A percentile compares a stretch with the other conserved stretches of the same genome.
Evolutionary conservation across 108 stramenopile genomes (phyloP).

Genomic region (Cyclotella choctawhatcheeana): DNA sequence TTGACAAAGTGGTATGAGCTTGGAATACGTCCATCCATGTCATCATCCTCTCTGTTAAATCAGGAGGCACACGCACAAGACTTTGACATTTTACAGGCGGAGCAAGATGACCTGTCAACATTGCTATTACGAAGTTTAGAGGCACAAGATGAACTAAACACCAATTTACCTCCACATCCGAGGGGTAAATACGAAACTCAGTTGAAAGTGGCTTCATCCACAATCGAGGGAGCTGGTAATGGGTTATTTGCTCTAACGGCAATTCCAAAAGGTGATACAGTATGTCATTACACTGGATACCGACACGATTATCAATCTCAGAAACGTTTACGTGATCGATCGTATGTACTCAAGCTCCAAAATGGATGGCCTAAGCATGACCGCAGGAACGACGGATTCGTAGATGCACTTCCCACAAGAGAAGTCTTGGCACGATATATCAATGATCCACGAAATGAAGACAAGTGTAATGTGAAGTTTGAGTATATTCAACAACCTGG

Average conservation of each 20-base stretch:
- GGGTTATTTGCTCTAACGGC: conserved; percentile 25
- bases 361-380: conserved; percentile 45
- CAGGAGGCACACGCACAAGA: conserved; percentile 36
- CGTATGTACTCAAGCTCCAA: conserved; percentile 40
- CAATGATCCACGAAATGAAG: conserved; percentile 37
- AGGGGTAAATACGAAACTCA: conserved; percentile 21
- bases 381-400: conserved; percentile 47
- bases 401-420: conserved; percentile 33
- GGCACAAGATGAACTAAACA: conserved; percentile 47
- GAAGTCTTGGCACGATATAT: conserved; percentile 43
- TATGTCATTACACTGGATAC: conserved; percentile 44
- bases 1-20: conserved; percentile 42
- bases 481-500: conserved; percentile 37
- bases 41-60: conserved; percentile 23
- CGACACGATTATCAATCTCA: conserved; percentile 53
- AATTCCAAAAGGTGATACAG: conserved; percentile 33
- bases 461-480: conserved; percentile 43
- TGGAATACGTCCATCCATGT: conserved; percentile 40
- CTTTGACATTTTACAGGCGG: conserved; percentile 28
- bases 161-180: conserved; percentile 45
- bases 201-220: conserved; percentile 35
- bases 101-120: conserved; percentile 30
- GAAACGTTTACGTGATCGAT: conserved; percentile 32
- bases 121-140: conserved; percentile 35
- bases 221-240: conserved; percentile 41